Base-by-base conservation (phyloP, 257 asterid species). In the Buddleja alternifolia region DNA sequence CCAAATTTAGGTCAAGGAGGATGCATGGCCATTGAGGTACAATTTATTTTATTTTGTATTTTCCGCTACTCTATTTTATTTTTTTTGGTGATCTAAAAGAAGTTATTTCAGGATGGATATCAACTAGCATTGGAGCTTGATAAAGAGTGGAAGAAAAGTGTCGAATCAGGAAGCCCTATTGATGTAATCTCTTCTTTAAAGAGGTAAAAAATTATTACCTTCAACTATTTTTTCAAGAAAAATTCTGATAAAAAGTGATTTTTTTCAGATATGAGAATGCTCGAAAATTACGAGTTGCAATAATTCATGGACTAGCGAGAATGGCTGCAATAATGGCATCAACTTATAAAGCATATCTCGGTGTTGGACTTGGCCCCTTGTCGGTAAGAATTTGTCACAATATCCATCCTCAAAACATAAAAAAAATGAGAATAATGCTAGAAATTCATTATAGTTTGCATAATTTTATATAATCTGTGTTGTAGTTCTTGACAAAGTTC, bases 1-100 rank as follows among this genome's bases (percentile, higher is more conserved):
- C 99, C 99, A 36, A 94, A 94, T 74, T 84, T 94, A 86, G 99
- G 99, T 44, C 99, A 94, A 79, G 99, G 99, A 17, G 99, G 99
- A 51, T 94, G 97, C 84, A 91, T 94, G 99, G 97, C 99, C 70
- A 94, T 94, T 48, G 99, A 94, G 96, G 98, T 93, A 72, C 12
- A 36, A n/a, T 66, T 50, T 15, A 6, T 8, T 55, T 56, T 39
- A 32, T 40, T 39, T 8, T 14, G 37, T 47, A 12, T 36, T 64
- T 15, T 25, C 2, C 32, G 14, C n/a, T n/a, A 5, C 34, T 1
- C 5, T 29, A 29, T 29, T 15, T 32, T 10, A 20, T 61, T 55
- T 36, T 34, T 44, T 42, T 57, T 79, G n/a, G 11, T 55, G 66
- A 63, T 60, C 17, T 54, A 39, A 25, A 50, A 44, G 52, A 37